Percentiles rank a stretch among this genome's conserved stretches.
These are phyloP conservation scores for Plantago coronopus DNA, from an alignment of 305 asterid species.

Conservation along the genomic window DNA sequence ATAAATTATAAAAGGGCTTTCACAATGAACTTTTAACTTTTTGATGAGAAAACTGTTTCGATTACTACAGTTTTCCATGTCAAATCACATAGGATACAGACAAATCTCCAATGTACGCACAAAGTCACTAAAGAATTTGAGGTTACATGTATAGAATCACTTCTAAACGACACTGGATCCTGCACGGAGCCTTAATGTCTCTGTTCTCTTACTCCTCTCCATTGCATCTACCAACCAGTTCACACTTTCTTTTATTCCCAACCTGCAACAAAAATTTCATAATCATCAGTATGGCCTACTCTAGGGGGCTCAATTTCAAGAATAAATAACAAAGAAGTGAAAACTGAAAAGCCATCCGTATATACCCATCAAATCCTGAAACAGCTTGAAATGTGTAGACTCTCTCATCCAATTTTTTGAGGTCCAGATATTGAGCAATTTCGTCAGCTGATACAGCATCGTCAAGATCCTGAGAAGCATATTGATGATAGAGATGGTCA, in stretches of 20 bases:
- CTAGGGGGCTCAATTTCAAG: not conserved
- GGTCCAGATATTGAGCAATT: constrained; percentile 75
- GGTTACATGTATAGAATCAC: constrained; percentile 10
- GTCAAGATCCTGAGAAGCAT: constrained; percentile 58
- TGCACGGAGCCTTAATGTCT: constrained; percentile 64
- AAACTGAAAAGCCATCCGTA: constrained; percentile 8
- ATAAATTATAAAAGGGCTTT: too few species aligned
- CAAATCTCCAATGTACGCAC: constrained; percentile 23
- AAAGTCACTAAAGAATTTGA: constrained; percentile 16
- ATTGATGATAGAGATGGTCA: not conserved
- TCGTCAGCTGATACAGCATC: constrained; percentile 84
- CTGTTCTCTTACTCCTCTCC: constrained; percentile 93
- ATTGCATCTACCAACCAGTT: constrained; percentile 89
- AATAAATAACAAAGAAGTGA: not conserved
- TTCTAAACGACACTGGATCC: constrained; percentile 49
- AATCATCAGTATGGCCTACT: not conserved
- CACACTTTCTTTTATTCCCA: constrained; percentile 83
- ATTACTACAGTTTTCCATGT: constrained; percentile 15
- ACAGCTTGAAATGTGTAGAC: constrained; percentile 72
- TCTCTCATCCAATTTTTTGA: constrained; percentile 81
- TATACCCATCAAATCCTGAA: constrained; percentile 80
- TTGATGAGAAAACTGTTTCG: constrained; percentile 2
- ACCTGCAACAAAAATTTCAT: constrained; percentile 36
- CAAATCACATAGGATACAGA: constrained; percentile 20
- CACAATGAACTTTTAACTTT: too few species aligned